Conservation (phyloP, 352 stramenopile genomes). For the Aphanomyces euteiches region DNA sequence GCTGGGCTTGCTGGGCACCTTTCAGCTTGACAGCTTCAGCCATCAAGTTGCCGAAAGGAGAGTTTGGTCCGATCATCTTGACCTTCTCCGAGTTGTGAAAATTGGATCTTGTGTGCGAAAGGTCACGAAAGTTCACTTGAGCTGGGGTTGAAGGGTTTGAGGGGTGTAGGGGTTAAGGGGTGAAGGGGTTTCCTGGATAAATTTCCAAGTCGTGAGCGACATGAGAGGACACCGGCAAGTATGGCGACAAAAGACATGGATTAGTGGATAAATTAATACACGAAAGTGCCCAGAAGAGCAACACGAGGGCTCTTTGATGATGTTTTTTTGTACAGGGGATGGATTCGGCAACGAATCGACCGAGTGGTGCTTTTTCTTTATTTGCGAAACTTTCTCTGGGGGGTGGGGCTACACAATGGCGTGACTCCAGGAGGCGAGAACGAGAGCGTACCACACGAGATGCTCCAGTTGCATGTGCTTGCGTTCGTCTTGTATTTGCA, state of each 20-base stretch:
- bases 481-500: constrained; percentile 19
- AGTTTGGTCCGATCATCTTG: constrained; percentile 23
- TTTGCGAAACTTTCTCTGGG: constrained; percentile 12
- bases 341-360: no score
- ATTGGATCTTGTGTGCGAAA: no score
- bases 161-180: no score
- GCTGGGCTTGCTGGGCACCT: constrained; percentile 69
- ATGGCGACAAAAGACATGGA: not conserved
- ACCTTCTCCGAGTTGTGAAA: not conserved
- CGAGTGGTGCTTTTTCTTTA: not conserved
- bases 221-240: no score
- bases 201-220: no score
- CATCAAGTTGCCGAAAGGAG: constrained; percentile 78
- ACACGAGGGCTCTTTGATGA: not conserved
- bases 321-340: constrained; percentile 1
- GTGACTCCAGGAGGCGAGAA: not conserved
- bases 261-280: constrained; percentile 27
- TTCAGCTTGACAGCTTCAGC: constrained; percentile 84
- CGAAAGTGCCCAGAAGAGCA: not conserved
- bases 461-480: not conserved
- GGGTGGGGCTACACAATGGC: not conserved
- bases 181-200: no score
- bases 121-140: no score
- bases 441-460: constrained; percentile 20
- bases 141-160: not conserved